Conservation (phyloP, 176 grass and related monocot genomes). For the Eragrostis curvula region DNA sequence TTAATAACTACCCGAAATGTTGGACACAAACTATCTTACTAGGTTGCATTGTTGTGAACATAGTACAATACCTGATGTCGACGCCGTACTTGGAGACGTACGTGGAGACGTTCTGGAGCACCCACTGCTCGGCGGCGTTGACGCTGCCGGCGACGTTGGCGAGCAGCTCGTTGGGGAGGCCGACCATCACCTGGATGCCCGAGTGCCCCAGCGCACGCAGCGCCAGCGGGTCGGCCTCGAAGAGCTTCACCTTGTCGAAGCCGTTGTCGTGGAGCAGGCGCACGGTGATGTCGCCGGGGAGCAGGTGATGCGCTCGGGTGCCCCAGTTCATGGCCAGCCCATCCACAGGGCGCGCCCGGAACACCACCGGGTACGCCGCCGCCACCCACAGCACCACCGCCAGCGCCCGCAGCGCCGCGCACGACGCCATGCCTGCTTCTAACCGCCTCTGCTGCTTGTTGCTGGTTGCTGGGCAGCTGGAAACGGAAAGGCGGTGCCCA, state of each 20-base stretch:
- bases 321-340: conserved; percentile 89
- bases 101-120: conserved; percentile 71
- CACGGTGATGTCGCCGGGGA: conserved; percentile 73
- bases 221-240: conserved; percentile 69
- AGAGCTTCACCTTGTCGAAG: conserved; percentile 81
- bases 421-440: conserved; percentile 40
- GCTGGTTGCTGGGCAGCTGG: background rate
- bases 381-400: conserved; percentile 47
- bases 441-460: too few relatives aligned
- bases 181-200: conserved; percentile 92
- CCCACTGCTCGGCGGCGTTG: conserved; percentile 82
- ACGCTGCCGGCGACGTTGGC: conserved; percentile 51
- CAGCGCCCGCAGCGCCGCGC: conserved; percentile 34
- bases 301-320: conserved; percentile 51
- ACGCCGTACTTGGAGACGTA: conserved; percentile 81
- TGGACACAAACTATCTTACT: too few relatives aligned
- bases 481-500: background rate
- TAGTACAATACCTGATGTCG: conserved; percentile 63
- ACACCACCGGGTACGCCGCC: conserved; percentile 49
- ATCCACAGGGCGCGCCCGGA: conserved; percentile 39
- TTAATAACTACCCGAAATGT: too few relatives aligned
- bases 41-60: too few relatives aligned
- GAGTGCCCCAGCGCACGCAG: conserved; percentile 75
- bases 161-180: conserved; percentile 89
- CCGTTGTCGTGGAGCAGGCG: conserved; percentile 78